These are phyloP conservation scores for Trichosporon ovoides DNA, from an alignment of 1,284 basidiomycete species.

Conservation along the genomic window DNA sequence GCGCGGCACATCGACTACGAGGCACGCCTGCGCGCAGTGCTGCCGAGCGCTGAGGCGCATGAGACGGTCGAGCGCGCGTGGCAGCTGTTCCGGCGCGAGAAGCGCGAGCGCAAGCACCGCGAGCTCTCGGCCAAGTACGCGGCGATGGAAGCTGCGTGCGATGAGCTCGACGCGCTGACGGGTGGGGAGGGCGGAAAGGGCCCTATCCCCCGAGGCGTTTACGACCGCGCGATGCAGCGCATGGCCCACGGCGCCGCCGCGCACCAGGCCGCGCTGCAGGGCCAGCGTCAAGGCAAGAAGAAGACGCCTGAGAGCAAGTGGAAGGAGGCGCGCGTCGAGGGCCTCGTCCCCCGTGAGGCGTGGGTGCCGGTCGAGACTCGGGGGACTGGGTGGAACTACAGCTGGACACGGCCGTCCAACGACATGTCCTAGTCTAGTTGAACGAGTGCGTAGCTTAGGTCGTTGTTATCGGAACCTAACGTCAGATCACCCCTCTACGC, in stretches of 20 bases:
- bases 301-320: conserved; percentile 61
- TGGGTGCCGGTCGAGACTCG: conserved; percentile 48
- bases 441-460: neutral
- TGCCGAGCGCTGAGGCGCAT: conserved; percentile 81
- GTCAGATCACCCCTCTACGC: neutral
- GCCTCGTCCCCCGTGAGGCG: conserved; percentile 64
- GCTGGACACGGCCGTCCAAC: conserved; percentile 38
- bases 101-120: conserved; percentile 62
- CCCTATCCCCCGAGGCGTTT: conserved; percentile 50
- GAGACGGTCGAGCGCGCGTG: conserved; percentile 91
- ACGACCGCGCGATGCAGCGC: conserved; percentile 65
- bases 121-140: conserved; percentile 67
- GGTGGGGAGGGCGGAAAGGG: conserved; percentile 15
- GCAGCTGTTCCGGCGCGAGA: conserved; percentile 70
- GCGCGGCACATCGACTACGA: conserved; percentile 71
- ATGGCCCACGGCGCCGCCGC: conserved; percentile 52
- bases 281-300: conserved; percentile 54
- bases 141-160: conserved; percentile 73
- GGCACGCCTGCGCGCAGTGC: conserved; percentile 64
- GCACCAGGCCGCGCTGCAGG: conserved; percentile 13
- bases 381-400: conserved; percentile 46
- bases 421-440: neutral
- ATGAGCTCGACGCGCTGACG: conserved; percentile 60
- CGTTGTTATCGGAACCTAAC: neutral
- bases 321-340: conserved; percentile 69